Base-by-base conservation (phyloP, 495 filamentous ascomycete genomes). In the Xylaria curta region DNA sequence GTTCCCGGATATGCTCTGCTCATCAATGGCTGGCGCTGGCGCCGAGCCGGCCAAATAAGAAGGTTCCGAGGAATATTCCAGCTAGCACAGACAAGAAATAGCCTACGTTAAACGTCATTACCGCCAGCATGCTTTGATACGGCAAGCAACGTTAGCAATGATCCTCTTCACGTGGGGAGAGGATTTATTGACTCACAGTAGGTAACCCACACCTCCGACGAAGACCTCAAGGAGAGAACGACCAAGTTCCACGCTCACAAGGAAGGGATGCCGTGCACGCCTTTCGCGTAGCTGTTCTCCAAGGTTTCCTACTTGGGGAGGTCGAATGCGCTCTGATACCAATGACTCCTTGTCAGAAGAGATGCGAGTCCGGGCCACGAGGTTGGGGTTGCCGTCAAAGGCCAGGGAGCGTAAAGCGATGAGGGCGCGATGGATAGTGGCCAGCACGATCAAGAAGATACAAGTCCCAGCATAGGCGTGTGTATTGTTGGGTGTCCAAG, bases 41-140 rank as follows among this genome's bases (percentile, higher is more conserved):
- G 8, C 73, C 72, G 72, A 88, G 91, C 71, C 92, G 81, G 5
- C 93, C 93, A 58, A 91, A 83, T 0, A 86, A 84, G 65, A 95
- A 80, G 76, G 94, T 92, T 2, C 94, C 93, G 0, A 94, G 75
- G 75, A 95, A 95, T 10, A 88, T 82, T 0, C 93, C 93, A 0
- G 80, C 91, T 19, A 96, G 84, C 0, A 95, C 88, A 0, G 93
- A 92, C 40, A 93, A 82, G 77, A 95, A 96, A 75, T 95, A 97
- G 9, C 93, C 93, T 44, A 95, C 86, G 75, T 97, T 97, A 86
- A 93, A 86, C 9, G 93, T 95, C 93, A 97, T 97, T 64, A 95
- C 91, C 8, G 92, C 93, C 77, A 95, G 81, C 93, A 97, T 97
- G 21, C 93, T 97, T 42, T 19, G 44, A 28, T 46, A 40, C 19